Evolutionary conservation across 1,284 basidiomycete species (phyloP).

Genomic region (Puccinia triticina): DNA sequence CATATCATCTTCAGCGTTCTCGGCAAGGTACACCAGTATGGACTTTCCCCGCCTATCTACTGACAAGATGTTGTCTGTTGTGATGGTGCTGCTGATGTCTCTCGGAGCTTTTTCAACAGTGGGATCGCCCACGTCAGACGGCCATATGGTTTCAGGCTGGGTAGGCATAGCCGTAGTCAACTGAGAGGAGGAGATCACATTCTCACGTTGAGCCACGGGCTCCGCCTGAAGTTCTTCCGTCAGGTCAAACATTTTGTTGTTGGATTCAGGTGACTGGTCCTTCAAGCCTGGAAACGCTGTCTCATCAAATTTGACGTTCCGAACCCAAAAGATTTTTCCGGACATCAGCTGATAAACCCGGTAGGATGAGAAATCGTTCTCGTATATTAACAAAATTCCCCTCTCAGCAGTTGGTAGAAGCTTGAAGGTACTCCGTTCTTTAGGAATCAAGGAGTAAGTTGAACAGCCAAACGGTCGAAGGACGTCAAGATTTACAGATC

Average conservation of each 20-base stretch:
- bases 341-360: background rate
- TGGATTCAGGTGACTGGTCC: background rate
- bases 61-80: background rate
- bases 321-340: background rate
- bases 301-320: background rate
- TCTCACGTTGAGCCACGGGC: too few species aligned
- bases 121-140: too few species aligned
- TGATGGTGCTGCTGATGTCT: background rate
- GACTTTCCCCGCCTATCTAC: background rate
- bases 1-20: background rate
- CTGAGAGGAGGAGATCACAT: too few species aligned
- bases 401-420: background rate
- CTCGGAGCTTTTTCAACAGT: background rate
- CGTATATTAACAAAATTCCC: background rate
- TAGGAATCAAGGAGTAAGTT: background rate
- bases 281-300: background rate
- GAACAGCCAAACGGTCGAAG: slow-evolving; percentile 2
- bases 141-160: too few species aligned
- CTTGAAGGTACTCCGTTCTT: background rate
- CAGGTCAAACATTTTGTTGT: background rate
- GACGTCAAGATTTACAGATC: background rate
- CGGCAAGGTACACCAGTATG: background rate
- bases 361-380: background rate
- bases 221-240: too few species aligned
- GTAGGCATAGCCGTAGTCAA: too few species aligned